Conservation (phyloP, 768 basidiomycete species). For the Sarcodon aspratus region DNA sequence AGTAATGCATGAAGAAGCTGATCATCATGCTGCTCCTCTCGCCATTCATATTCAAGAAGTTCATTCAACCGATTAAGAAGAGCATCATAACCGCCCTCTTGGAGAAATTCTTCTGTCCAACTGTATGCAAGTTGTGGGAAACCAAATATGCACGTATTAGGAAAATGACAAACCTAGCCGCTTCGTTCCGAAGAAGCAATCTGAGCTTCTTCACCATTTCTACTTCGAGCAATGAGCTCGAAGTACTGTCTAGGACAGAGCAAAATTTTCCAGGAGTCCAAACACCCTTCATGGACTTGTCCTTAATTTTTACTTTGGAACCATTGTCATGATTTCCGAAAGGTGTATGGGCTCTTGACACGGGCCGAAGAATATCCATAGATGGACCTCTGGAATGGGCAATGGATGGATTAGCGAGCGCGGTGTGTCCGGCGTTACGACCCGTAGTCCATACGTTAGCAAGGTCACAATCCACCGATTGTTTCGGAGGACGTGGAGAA, state of each 20-base stretch:
- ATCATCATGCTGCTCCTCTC: slow-evolving; percentile 98
- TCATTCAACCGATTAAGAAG: slow-evolving; percentile 81
- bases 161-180: slow-evolving; percentile 49
- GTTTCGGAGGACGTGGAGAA: slow-evolving; percentile 33
- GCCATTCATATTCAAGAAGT: slow-evolving; percentile 93
- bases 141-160: slow-evolving; percentile 1
- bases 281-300: slow-evolving; percentile 40
- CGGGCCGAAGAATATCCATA: slow-evolving; percentile 24
- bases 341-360: slow-evolving; percentile 29
- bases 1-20: slow-evolving; percentile 86
- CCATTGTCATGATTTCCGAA: slow-evolving; percentile 32
- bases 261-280: slow-evolving; percentile 52
- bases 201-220: slow-evolving; percentile 82
- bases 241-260: slow-evolving; percentile 52
- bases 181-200: slow-evolving; percentile 80
- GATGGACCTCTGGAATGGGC: neutral
- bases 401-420: neutral
- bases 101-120: slow-evolving; percentile 85
- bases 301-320: slow-evolving; percentile 30
- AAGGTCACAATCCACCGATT: slow-evolving; percentile 23
- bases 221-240: slow-evolving; percentile 70
- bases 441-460: slow-evolving; percentile 10
- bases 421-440: neutral
- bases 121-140: slow-evolving; percentile 23
- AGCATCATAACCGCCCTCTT: slow-evolving; percentile 75